Evolutionary conservation across 495 filamentous ascomycete species (phyloP), one percentile per base, ranked within the genome.

Genomic region (Neurospora sp.): DNA sequence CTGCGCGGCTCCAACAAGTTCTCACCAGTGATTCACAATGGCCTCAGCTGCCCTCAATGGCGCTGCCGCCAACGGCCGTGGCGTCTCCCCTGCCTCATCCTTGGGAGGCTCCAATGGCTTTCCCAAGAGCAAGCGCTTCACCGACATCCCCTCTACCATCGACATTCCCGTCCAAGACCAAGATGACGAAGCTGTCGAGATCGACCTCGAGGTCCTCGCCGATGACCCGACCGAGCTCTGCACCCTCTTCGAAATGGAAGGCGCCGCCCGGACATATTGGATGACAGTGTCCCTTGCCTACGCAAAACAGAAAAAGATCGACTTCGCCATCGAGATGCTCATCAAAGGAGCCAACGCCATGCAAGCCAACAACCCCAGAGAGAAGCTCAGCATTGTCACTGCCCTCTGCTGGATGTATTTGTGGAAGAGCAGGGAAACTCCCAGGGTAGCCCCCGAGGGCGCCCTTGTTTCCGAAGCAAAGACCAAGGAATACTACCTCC

Each of bases 221-320:
- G 96, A 98, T 77, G 96, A 99, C 76, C 95, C 95, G 3, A 97
- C 94, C 42, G 96, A 99, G 82, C 87, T 99, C 10, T 98, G 96
- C 82, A 93, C 92, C 3, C 85, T 98, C 45, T 87, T 99, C 70
- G 96, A 98, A 80, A 96, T 94, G 73, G 96, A 98, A 79, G 88
- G 90, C 72, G 93, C 93, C 3, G 91, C 91, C 22, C 90, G 94
- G 74, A 91, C 89, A 39, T 95, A 94, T 78, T 99, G 96, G 96
- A 94, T 98, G 85, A 93, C 92, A 16, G 94, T 98, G 74, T 92
- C 96, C 39, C 87, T 98, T 41, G 96, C 95, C n/a, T 98, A 99
- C 78, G 94, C 95, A 37, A 98, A 98, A 82, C 94, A 97, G 81
- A 88, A 90, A 44, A 95, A 97, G 82, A 87, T 94, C 59, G 94